Evolutionary conservation across 1,139 yeast genomes (phyloP), one percentile per base, ranked within the genome.

Genomic region (Hansenula sp.): DNA sequence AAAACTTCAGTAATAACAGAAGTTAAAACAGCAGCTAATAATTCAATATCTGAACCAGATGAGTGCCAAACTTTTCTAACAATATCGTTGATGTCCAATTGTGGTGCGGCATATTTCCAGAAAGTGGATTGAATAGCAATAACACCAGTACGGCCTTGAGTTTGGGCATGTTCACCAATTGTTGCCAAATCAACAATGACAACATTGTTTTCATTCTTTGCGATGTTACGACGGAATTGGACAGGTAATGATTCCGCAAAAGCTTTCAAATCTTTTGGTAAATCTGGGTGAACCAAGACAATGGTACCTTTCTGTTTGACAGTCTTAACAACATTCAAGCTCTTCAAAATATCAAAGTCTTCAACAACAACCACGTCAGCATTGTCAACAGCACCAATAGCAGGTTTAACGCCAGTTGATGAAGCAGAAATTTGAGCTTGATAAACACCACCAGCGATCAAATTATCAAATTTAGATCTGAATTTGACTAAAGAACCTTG

Each of bases 41-140:
- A 74, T 66, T 88, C 96, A 50, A 88, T 85, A 48, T 83, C 89
- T 47, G 84, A 78, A 44, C 96, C 94, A 51, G 84, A 83, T 21
- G 95, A 84, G 61, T 84, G 87, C 61, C 85, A 79, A 56, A 89
- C 78, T 65, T 84, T 84, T 65, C 88, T 84, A 48, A 88, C 90
- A 54, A 85, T 76, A 38, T 82, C 81, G 41, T 81, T 84, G 41
- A 69, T 62, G 36, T 75, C 74, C 40, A 83, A 73, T 43, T 76
- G 74, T 9, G 90, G 88, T 48, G 75, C 77, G 7, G 87, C 77
- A 35, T 76, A 70, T 53, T 77, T 76, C 96, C 96, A 89, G 71
- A 88, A 84, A 1, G 82, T 88, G 42, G 84, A 77, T 67, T 89
- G 96, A 46, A 79, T 69, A 46, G 89, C 87, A 64, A 89, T 83